Evolutionary conservation across 768 basidiomycete species (phyloP).

Genomic region (Terana coerulea): DNA sequence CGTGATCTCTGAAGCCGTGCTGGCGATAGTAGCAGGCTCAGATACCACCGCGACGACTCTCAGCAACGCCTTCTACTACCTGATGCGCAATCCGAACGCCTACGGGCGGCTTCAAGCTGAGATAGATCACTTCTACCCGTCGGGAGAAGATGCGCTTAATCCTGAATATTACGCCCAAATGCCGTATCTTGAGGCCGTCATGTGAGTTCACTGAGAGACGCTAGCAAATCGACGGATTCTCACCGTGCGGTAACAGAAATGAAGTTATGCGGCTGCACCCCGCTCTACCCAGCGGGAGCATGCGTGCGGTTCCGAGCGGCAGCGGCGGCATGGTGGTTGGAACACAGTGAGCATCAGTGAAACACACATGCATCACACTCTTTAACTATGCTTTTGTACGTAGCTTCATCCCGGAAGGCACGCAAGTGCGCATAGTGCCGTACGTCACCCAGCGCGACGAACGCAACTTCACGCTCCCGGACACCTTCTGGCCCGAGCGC

Average conservation of each 20-base stretch:
- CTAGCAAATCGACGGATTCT: too few species aligned
- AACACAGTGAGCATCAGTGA: background rate
- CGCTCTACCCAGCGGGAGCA: slow-evolving; percentile 34
- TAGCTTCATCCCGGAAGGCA: slow-evolving; percentile 18
- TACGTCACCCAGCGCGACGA: slow-evolving; percentile 40
- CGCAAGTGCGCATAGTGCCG: slow-evolving; percentile 29
- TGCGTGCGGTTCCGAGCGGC: slow-evolving; percentile 31
- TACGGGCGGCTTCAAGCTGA: slow-evolving; percentile 36
- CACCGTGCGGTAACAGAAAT: slow-evolving; percentile 30
- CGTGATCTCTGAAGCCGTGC: slow-evolving; percentile 37
- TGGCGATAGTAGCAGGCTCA: slow-evolving; percentile 44
- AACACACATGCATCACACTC: background rate
- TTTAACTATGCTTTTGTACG: background rate
- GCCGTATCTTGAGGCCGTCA: slow-evolving; percentile 22
- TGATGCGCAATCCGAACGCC: slow-evolving; percentile 30
- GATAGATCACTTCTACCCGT: slow-evolving; percentile 36
- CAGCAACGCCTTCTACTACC: slow-evolving; percentile 31
- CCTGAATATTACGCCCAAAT: slow-evolving; percentile 15
- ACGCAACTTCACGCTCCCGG: slow-evolving; percentile 38
- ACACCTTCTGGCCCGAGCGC: slow-evolving; percentile 39
- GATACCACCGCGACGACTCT: slow-evolving; percentile 41
- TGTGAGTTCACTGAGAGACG: slow-evolving; percentile 13
- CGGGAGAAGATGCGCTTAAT: slow-evolving; percentile 24
- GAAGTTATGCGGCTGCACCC: slow-evolving; percentile 43
- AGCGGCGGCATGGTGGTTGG: slow-evolving; percentile 12